phyloP scores from a whole-genome alignment of 225 moss, liverwort and hornwort species.

The Marchantia paleacea region DNA sequence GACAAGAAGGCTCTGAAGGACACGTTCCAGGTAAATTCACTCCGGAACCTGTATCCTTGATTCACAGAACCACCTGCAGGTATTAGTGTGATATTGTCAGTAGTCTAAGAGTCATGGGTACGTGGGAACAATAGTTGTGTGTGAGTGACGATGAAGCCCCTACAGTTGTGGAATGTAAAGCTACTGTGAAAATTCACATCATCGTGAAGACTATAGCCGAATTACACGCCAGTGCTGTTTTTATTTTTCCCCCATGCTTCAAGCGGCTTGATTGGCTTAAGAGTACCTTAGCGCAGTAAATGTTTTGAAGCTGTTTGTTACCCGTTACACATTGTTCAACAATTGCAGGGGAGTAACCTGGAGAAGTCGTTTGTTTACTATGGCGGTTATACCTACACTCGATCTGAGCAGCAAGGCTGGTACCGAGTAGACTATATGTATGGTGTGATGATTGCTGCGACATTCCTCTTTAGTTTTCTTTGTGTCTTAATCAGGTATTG shows the following conservation, averaged over 20 bases:
- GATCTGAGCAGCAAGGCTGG: constrained; percentile 56
- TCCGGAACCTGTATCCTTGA: background rate
- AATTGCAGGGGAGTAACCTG: constrained; percentile 58
- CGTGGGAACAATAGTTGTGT: background rate
- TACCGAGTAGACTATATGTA: constrained; percentile 79
- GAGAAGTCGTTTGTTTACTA: constrained; percentile 78
- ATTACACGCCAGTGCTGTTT: too few relatives aligned
- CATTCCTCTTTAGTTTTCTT: constrained; percentile 56
- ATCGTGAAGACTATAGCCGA: too few relatives aligned
- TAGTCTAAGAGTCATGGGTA: background rate
- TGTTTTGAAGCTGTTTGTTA: too few relatives aligned
- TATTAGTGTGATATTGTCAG: background rate
- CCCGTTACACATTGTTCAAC: background rate
- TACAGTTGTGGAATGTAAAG: background rate
- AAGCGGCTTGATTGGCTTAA: too few relatives aligned
- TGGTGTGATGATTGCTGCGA: constrained; percentile 58
- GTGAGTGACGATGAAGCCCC: background rate
- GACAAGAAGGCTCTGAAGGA: constrained; percentile 29
- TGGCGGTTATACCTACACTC: constrained; percentile 69
- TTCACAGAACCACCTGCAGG: background rate
- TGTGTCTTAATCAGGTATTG: constrained; percentile 59
- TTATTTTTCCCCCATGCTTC: too few relatives aligned
- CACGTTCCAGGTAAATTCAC: constrained; percentile 38
- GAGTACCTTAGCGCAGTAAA: too few relatives aligned
- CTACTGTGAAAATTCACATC: background rate